Evolutionary conservation across 2,329 filamentous ascomycete species (phyloP).

Genomic region (Aspergillus candidus): DNA sequence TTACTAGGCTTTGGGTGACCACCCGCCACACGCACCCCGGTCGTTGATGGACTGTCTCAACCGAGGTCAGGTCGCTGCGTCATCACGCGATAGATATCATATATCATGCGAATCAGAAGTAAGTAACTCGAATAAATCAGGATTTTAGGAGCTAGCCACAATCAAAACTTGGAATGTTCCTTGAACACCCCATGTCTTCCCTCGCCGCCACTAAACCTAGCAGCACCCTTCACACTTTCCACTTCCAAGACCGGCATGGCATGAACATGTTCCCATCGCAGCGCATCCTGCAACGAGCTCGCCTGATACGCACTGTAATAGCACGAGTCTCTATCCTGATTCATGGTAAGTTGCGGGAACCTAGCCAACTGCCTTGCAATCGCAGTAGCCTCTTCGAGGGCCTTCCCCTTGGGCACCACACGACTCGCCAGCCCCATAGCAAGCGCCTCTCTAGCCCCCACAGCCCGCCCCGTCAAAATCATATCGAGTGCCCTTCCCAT

Average conservation of each 20-base stretch:
- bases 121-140: no score
- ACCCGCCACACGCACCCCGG: no score
- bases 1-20: no score
- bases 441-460: slow-evolving; percentile 46
- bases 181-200: slow-evolving; percentile 31
- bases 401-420: slow-evolving; percentile 47
- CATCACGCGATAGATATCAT: no score
- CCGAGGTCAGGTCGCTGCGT: no score
- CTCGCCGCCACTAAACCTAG: slow-evolving; percentile 35
- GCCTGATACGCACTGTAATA: slow-evolving; percentile 50
- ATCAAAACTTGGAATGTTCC: no score
- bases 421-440: slow-evolving; percentile 49
- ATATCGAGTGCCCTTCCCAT: slow-evolving; percentile 51
- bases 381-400: slow-evolving; percentile 44
- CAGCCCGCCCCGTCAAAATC: slow-evolving; percentile 50
- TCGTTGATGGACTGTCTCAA: no score
- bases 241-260: slow-evolving; percentile 38
- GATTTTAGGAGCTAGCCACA: no score
- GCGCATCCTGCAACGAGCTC: slow-evolving; percentile 45
- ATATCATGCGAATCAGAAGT: background rate
- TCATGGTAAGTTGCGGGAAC: slow-evolving; percentile 51
- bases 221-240: slow-evolving; percentile 41
- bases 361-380: slow-evolving; percentile 44
- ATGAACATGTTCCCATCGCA: slow-evolving; percentile 44
- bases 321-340: slow-evolving; percentile 42